These are phyloP conservation scores for Yamadazyma takamatsuzukensis DNA, from an alignment of 805 yeast genomes.

Conservation along the genomic window DNA sequence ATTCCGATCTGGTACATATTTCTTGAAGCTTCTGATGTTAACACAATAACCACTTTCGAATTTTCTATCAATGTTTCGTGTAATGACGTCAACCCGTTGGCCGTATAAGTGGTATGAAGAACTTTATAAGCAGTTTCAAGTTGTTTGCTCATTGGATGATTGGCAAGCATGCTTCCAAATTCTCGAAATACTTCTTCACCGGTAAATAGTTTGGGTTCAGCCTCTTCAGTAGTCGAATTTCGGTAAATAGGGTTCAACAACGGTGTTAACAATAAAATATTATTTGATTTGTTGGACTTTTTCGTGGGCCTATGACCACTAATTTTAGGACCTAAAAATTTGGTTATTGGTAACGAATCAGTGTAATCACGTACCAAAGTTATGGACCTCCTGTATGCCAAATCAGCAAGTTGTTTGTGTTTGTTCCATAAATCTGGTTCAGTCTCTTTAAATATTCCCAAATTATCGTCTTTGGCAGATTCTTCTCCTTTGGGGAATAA, in stretches of 20 bases:
- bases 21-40: constrained; percentile 56
- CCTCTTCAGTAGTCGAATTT: constrained; percentile 3
- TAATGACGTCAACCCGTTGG: constrained; percentile 49
- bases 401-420: constrained; percentile 41
- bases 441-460: constrained; percentile 21
- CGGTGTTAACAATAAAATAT: constrained; percentile 35
- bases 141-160: constrained; percentile 23
- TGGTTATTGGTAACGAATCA: constrained; percentile 46
- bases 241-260: constrained; percentile 35
- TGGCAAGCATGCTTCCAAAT: constrained; percentile 46
- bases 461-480: constrained; percentile 18
- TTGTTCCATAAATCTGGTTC: constrained; percentile 32
- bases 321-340: constrained; percentile 30
- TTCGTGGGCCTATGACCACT: constrained; percentile 27
- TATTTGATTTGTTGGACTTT: constrained; percentile 16
- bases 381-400: constrained; percentile 49
- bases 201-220: constrained; percentile 21
- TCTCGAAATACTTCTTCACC: constrained; percentile 54
- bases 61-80: constrained; percentile 53
- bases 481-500: constrained; percentile 35
- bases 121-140: constrained; percentile 40
- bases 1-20: constrained; percentile 61
- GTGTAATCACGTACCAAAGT: constrained; percentile 54
- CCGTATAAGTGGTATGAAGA: constrained; percentile 56
- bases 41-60: constrained; percentile 48